These are phyloP conservation scores for Raphanus sativus DNA, from an alignment of 345 rosid genomes.

Conservation along the genomic window DNA sequence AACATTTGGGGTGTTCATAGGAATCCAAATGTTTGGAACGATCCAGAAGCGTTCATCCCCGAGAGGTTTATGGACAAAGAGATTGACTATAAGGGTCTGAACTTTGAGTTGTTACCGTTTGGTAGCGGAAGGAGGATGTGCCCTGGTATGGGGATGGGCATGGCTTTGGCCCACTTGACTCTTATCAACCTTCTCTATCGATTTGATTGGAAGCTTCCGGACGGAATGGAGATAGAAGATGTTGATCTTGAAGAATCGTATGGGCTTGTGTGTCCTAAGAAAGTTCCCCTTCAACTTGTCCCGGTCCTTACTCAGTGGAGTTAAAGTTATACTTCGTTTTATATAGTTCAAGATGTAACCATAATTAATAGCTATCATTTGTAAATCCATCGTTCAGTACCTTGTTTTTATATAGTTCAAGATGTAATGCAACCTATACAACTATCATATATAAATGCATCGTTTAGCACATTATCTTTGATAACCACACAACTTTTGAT, in stretches of 20 bases:
- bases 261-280: not conserved
- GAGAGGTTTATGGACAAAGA: not conserved
- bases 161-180: not conserved
- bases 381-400: not conserved
- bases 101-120: not conserved
- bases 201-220: not conserved
- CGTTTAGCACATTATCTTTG: not conserved
- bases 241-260: not conserved
- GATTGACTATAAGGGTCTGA: not conserved
- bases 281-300: not conserved
- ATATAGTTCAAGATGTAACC: not conserved
- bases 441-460: not conserved
- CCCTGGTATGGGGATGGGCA: not conserved
- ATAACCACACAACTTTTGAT: not conserved
- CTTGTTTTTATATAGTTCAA: not conserved
- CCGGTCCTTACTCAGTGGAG: not conserved
- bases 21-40: not conserved
- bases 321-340: not conserved
- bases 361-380: not conserved
- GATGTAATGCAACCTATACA: not conserved
- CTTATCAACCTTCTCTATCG: not conserved
- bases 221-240: not conserved
- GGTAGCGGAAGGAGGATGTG: not conserved
- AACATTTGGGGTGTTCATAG: not conserved
- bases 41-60: not conserved